These are phyloP conservation scores for Cornus florida DNA, from an alignment of 148 eudicot genomes.

Conservation along the genomic window DNA sequence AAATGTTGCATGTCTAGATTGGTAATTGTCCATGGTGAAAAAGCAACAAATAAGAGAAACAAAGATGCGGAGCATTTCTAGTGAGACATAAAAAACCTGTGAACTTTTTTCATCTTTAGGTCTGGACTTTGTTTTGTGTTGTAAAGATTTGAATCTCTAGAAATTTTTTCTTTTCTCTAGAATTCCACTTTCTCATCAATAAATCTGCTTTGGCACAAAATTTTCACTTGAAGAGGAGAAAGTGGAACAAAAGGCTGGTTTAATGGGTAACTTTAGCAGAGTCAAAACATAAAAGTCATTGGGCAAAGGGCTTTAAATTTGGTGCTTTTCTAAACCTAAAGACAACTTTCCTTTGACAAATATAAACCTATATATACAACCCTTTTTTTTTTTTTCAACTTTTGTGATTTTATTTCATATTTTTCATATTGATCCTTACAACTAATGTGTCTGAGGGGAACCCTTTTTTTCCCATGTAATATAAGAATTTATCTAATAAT, in stretches of 20 bases:
- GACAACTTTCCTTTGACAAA: background rate
- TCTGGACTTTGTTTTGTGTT: constrained; percentile 7
- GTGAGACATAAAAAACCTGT: background rate
- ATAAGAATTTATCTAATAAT: too few species aligned
- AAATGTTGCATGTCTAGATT: too few species aligned
- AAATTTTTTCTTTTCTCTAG: background rate
- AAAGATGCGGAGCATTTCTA: background rate
- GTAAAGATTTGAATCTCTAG: background rate
- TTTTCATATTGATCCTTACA: too few species aligned
- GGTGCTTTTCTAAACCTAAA: background rate
- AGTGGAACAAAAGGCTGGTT: constrained; percentile 14
- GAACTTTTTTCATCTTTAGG: constrained; percentile 2
- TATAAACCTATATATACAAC: too few species aligned
- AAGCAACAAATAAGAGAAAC: background rate
- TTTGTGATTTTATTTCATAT: too few species aligned
- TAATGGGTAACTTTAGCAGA: constrained; percentile 11
- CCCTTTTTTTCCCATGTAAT: too few species aligned
- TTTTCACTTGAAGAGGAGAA: background rate
- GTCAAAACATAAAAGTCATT: constrained; percentile 15
- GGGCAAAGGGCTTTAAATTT: background rate
- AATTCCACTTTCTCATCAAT: constrained; percentile 8
- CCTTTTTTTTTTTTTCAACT: too few species aligned
- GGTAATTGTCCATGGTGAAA: background rate
- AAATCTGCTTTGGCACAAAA: constrained; percentile 4
- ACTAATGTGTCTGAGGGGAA: too few species aligned